Evolutionary conservation across 169 alveolate genomes (phyloP), one percentile per base, ranked within the genome.

Genomic region (Haemoproteus tartakovskyi): DNA sequence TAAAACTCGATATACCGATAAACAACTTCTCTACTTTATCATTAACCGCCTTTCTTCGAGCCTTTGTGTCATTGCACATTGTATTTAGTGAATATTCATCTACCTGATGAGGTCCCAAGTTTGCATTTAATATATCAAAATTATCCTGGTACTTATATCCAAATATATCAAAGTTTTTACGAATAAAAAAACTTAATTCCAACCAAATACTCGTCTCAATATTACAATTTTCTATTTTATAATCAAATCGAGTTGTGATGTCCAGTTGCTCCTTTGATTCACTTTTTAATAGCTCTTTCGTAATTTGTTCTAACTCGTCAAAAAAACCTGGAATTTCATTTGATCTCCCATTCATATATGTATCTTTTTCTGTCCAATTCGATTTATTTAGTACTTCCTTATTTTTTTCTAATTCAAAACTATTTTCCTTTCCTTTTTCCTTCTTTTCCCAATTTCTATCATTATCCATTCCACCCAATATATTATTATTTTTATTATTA

Each of bases 151-250:
- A 74, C 22, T 57, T 74, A 45, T 62, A 45, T 16, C 78, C 62
- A 74, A 24, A 56, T 38, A 74, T 8, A 21, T 74, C 62, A 56
- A 74, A 74, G 40, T 74, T 74, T 45, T 74, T 54, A 40, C 78
- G 22, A 12, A 74, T 16, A 46, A 74, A 74, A 38, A 74, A 74
- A 11, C 57, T 56, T 16, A 74, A 74, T 14, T 74, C 84, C 9
- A 74, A 29, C 84, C 84, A 74, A 22, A 74, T 74, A 29, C 78
- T 74, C 56, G 84, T 74, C 50, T 74, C 84, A 33, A 74, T 74
- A 33, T 74, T 74, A 48, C 78, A 74, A 18, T 57, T 57, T 46
- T 74, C 78, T 45, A 56, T 57, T 43, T 74, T 74, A 21, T 56
- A 74, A 14, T 57, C 61, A 74, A 57, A 36, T 40, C 40, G 54